Percentiles rank a stretch among this genome's conserved stretches.
These are phyloP conservation scores for Solanum chilense DNA, from an alignment of 257 asterid genomes.

Conservation along the genomic window DNA sequence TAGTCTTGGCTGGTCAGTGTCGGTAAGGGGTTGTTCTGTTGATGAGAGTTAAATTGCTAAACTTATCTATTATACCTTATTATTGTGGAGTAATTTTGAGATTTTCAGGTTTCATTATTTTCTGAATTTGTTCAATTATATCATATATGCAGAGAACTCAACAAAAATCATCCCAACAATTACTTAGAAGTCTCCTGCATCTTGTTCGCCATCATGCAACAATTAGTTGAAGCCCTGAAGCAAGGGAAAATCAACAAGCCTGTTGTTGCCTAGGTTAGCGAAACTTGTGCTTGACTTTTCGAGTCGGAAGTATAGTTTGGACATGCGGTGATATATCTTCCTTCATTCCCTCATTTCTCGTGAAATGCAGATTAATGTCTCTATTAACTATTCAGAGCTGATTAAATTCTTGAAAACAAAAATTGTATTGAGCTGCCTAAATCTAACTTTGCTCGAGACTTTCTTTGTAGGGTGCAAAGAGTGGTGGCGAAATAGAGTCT, in stretches of 20 bases:
- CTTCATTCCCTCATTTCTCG: background rate
- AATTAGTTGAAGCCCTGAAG: constrained; percentile 93
- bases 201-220: constrained; percentile 44
- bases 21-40: background rate
- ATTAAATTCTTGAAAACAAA: background rate
- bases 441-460: background rate
- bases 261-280: constrained; percentile 99
- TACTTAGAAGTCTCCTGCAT: constrained; percentile 43
- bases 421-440: background rate
- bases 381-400: background rate
- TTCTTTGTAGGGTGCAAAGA: constrained; percentile 81
- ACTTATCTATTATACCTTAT: background rate
- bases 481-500: constrained; percentile 98
- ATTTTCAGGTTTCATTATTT: background rate
- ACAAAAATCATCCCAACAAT: constrained; percentile 63
- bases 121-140: background rate
- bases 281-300: constrained; percentile 93
- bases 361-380: background rate
- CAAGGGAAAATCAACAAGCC: constrained; percentile 94
- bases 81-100: background rate
- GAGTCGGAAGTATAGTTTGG: constrained; percentile 98
- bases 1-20: background rate
- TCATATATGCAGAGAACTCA: constrained; percentile 55
- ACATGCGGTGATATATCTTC: constrained; percentile 73
- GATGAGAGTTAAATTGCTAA: background rate